A percentile compares a stretch with the other conserved stretches of the same genome.
phyloP scores from a whole-genome alignment of 441 rosid species.

The Bocquillonia castaneifolia region DNA sequence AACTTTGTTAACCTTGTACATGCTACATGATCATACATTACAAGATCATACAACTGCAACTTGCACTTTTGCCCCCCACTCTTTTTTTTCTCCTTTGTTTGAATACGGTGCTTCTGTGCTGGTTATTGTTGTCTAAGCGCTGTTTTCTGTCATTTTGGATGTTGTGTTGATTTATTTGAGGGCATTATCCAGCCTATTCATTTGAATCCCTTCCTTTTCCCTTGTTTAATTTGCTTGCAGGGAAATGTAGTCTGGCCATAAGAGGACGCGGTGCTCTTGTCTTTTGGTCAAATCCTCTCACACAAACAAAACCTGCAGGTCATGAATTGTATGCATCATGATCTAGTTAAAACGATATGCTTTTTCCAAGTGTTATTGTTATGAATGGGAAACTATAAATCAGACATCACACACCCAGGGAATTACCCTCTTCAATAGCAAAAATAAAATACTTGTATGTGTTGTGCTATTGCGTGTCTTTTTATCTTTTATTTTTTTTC shows the following conservation, averaged over 20 bases:
- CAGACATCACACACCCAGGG: neutral
- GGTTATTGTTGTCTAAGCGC: slow-evolving; percentile 24
- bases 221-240: slow-evolving; percentile 56
- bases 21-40: slow-evolving; percentile 21
- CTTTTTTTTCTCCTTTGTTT: slow-evolving; percentile 8
- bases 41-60: slow-evolving; percentile 26
- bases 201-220: slow-evolving; percentile 32
- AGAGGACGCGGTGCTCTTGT: slow-evolving; percentile 85
- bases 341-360: neutral
- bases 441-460: neutral
- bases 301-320: slow-evolving; percentile 84
- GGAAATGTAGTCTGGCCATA: slow-evolving; percentile 66
- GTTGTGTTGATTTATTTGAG: slow-evolving; percentile 9
- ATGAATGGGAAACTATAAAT: neutral
- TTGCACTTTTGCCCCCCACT: slow-evolving; percentile 12
- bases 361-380: neutral
- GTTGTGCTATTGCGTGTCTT: neutral
- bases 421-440: neutral
- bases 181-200: slow-evolving; percentile 19
- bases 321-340: neutral
- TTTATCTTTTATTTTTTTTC: slow-evolving; percentile 1
- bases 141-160: slow-evolving; percentile 18
- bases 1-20: slow-evolving; percentile 27
- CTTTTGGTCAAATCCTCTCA: slow-evolving; percentile 83
- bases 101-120: slow-evolving; percentile 26